Evolutionary conservation across 2,329 filamentous ascomycete species (phyloP), one percentile per base, ranked within the genome.

Genomic region (Xylariaceae sp.): DNA sequence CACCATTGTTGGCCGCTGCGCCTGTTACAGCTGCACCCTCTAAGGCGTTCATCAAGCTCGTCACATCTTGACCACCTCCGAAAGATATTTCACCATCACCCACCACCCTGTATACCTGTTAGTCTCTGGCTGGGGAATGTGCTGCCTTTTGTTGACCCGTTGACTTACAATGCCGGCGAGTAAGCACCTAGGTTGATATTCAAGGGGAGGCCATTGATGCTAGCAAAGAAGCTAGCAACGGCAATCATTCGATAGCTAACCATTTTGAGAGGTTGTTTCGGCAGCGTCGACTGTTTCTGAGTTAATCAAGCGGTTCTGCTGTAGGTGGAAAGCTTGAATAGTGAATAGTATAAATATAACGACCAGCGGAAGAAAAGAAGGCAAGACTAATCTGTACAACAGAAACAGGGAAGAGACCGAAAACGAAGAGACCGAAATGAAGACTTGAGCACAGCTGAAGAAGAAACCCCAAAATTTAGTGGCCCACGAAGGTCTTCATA

Each of bases 101-200:
- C 53, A 72, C 69, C 55, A 72, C 69, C 64, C 66, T 69, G 59
- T 63, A 61, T 39, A 52, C 18, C 29, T 18, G 40, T 67, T 61
- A 67, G 63, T 44, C 37, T 16, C 20, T 23, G 13, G 9, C n/a
- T 39, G 18, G 5, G 9, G 11, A 7, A 37, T 23, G 5, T 18
- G 18, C 27, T 6, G 16, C 9, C 15, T 6, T 20, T 5, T 46
- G 11, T 11, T 8, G 11, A 8, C 18, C 13, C 3, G 13, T 18
- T 69, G 51, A 63, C 64, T 23, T 74, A 75, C 69, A 76, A 67
- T 59, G 74, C 74, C 8, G 74, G 74, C 2, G 74, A 76, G 63
- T 76, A 76, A 32, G 74, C 74, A 30, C 74, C 74, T 37, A 76
- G 72, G 68, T 76, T 76, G 63, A 76, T 76, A 61, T 75, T 74